Evolutionary conservation across 83 land plant genomes (phyloP), one percentile per base, ranked within the genome.

Genomic region (Diphasiastrum complanatum): DNA sequence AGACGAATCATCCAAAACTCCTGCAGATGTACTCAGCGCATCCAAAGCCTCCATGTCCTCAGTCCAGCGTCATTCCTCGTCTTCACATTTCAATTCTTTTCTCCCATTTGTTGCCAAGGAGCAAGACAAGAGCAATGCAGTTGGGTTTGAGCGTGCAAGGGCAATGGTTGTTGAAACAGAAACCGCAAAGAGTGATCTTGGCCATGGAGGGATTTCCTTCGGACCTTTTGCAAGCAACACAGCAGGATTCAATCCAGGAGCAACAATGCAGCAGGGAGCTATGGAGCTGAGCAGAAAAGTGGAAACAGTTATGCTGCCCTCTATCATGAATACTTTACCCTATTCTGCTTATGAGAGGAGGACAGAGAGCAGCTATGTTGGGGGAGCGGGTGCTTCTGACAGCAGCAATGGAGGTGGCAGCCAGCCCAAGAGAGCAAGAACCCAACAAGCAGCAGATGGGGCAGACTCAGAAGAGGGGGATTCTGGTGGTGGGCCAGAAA

Each of bases 401-500:
- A 58, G 25, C 35, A 26, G 0, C 43, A 14, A 8, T 26, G 53
- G 19, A 40, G 70, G 20, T 55, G 57, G 60, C 63, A 32, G 33
- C 54, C 47, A 66, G 5, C 32, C 23, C 22, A 51, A 34, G 32
- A 35, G 38, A 41, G 36, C 0, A 19, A 30, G 23, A 35, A 32
- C 20, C 0, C 47, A 62, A 28, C 49, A 51, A 43, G 19, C 56
- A 34, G n/a, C 49, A 26, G 72, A 55, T 27, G 28, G 11, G 12
- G 65, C 45, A 2, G 68, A 29, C 0, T 20, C 27, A 23, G 72
- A 69, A 29, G 72, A 69, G 24, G 71, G 36, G 25, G 71, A 64
- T 8, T 69, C 72, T 3, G 55, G 45, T 3, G 71, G 22, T 6
- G 72, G 71, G 0, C 55, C 43, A 1, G 72, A 36, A 1, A 33